Evolutionary conservation across 169 alveolate genomes (phyloP), one percentile per base, ranked within the genome.

Genomic region (Plasmodium falciparum): DNA sequence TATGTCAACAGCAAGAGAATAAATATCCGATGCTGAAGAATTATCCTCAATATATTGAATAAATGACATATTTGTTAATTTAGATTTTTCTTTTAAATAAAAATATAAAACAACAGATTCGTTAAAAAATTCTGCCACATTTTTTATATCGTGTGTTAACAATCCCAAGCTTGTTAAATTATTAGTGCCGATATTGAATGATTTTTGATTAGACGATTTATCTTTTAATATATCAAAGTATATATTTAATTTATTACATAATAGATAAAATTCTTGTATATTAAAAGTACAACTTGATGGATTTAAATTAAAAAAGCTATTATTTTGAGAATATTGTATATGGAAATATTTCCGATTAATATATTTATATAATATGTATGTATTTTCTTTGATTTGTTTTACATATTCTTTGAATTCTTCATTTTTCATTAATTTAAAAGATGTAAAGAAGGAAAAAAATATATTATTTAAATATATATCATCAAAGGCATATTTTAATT

Each of bases 341-440:
- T 59, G 52, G 20, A 63, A 78, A 47, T 50, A 78, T 9, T 78
- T 45, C 39, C 39, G 65, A 52, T 78, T 78, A 26, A 78, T 29
- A 26, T 78, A 61, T 6, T 59, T 50, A 15, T 26, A 78, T 50
- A 78, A 71, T 9, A 43, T 47, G 67, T 15, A 58, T 22, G 76
- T 65, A 71, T 78, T 78, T 78, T 78, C 62, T n/a, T 52, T 26
- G 11, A 49, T 15, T 59, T 78, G 89, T 24, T 15, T 29, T 65
- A 66, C 49, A 59, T 66, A 78, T 45, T 78, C 89, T 58, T 78
- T 78, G 33, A 78, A 78, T 66, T 78, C 89, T 22, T 11, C 5
- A 78, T 49, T 78, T 78, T 66, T 50, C 76, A 78, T 78, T 22
- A 54, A 66, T 78, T 58, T 78, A 70, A 78, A 78, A n/a, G 89